Percentiles rank a stretch among this genome's conserved stretches.
Conservation (phyloP, 148 eudicot genomes). For the Talinum fruticosum region DNA sequence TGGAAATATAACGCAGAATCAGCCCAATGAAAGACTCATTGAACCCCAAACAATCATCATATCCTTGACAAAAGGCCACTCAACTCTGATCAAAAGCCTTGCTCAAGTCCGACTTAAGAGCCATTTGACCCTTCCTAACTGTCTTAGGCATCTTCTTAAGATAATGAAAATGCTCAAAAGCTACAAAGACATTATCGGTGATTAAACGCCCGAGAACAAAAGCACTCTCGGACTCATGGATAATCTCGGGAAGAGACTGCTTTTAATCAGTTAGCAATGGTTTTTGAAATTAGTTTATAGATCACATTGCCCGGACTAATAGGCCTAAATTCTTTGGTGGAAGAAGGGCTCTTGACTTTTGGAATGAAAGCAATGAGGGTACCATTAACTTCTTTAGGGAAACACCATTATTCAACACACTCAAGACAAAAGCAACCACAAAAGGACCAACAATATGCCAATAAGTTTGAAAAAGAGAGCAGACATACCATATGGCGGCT, state of each 20-base stretch:
- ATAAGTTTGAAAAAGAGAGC: too few relatives aligned
- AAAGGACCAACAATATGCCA: neutral
- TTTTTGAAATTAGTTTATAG: neutral
- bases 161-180: neutral
- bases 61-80: neutral
- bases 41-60: neutral
- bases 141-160: neutral
- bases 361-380: too few relatives aligned
- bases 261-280: neutral
- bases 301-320: neutral
- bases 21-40: neutral
- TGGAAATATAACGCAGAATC: neutral
- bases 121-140: neutral
- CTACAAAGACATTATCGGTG: neutral
- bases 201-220: too few relatives aligned
- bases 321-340: neutral
- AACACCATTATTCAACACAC: neutral
- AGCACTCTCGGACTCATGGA: neutral
- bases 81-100: neutral
- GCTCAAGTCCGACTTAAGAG: neutral
- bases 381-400: too few relatives aligned
- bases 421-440: neutral
- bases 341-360: neutral
- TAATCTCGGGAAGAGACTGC: neutral
- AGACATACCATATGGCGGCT: neutral